A percentile compares a stretch with the other conserved stretches of the same genome.
Conservation (phyloP, 1,284 basidiomycete genomes). For the Fomitopsis betulina region DNA sequence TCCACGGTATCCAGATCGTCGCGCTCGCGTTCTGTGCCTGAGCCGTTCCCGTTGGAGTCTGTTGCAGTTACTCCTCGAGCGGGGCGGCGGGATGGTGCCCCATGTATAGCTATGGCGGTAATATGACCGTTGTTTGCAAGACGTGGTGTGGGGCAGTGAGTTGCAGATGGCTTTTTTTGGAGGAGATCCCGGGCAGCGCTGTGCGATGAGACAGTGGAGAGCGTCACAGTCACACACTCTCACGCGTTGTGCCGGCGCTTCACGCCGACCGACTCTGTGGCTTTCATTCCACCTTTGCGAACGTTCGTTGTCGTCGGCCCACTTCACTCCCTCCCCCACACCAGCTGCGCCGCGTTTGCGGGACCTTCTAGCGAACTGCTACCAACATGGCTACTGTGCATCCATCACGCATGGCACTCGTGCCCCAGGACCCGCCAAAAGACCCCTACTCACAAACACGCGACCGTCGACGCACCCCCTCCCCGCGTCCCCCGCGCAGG, state of each 20-base stretch:
- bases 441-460: slow-evolving; percentile 10
- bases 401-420: slow-evolving; percentile 56
- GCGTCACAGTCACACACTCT: not conserved
- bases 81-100: too few relatives aligned
- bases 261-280: not conserved
- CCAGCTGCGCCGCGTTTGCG: not conserved
- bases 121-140: too few relatives aligned
- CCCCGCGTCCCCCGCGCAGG: slow-evolving; percentile 14
- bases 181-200: too few relatives aligned
- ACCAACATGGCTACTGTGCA: slow-evolving; percentile 55
- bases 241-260: not conserved
- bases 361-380: not conserved
- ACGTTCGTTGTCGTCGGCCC: too few relatives aligned
- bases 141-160: too few relatives aligned
- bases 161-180: too few relatives aligned
- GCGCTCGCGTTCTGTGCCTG: too few relatives aligned
- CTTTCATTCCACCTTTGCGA: not conserved
- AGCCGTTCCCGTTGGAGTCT: too few relatives aligned
- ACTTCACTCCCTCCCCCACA: not conserved
- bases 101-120: too few relatives aligned
- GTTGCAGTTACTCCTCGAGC: too few relatives aligned
- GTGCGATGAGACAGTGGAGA: too few relatives aligned
- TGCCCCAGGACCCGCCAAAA: slow-evolving; percentile 36
- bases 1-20: too few relatives aligned
- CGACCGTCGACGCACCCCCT: slow-evolving; percentile 26